Base-by-base conservation (phyloP, 164 flowering plant species). In the Magnolia officinalis region DNA sequence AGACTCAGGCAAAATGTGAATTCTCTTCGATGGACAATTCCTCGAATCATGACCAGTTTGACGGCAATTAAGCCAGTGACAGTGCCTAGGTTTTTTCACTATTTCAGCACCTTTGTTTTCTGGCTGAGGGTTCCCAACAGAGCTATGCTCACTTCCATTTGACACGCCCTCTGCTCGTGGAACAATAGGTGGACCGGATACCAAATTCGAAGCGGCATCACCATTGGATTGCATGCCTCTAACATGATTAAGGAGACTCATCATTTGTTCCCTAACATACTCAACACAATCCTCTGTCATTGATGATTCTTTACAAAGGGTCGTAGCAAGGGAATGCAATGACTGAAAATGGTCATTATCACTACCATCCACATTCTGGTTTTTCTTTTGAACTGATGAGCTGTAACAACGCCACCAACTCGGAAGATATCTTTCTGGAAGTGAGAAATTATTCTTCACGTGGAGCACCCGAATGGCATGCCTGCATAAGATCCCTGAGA, bases 401-500 rank as follows among this genome's bases (percentile, higher is more conserved):
- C 63, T 59, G 18, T 11, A 11, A 11, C 63, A 18, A 59, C 63
- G 19, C 63, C 63, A 59, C 8, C 63, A 19, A 59, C 14, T 59
- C 19, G 63, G 63, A 59, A 59, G 19, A 59, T 59, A 59, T 59
- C 19, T 59, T 18, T 59, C 19, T 59, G 14, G 63, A 18, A 59
- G 19, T 5, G 63, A 59, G 18, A 59, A 59, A 18, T 59, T 11
- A 59, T 59, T 59, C 63, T 59, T 59, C 63, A 59, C 19, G 3
- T 11, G 14, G 19, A 59, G 7, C 14, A 59, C 63, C 19, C 63
- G 63, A 11, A 59, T 11, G 19, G 63, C 63, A 18, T 59, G 63
- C 63, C 63, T 59, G 63, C 63, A 59, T 59, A 59, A 59, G 63
- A 59, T 59, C 63, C 63, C 63, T 59, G 63, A 59, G 19, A 59